Evolutionary conservation across 225 moss, liverwort and hornwort genomes (phyloP).

Genomic region (Antitrichia curtipendula): DNA sequence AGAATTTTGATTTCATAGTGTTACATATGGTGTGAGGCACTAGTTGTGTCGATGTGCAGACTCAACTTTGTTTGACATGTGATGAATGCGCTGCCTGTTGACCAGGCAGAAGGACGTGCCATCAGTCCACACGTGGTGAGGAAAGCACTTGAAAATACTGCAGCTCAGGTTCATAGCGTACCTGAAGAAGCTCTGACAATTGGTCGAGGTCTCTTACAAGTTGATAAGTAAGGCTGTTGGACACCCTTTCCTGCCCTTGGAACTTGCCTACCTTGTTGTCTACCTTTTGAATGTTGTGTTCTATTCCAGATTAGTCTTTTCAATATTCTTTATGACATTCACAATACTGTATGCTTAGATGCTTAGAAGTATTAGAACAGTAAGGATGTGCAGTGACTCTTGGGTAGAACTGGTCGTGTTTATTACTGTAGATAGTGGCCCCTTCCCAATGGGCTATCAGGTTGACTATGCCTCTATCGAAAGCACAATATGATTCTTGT

Average conservation of each 20-base stretch:
- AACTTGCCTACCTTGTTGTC: background rate
- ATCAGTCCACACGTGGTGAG: constrained; percentile 88
- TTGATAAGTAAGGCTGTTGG: constrained; percentile 50
- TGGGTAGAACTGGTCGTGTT: background rate
- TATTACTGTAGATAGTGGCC: background rate
- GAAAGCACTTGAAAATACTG: constrained; percentile 91
- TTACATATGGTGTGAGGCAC: background rate
- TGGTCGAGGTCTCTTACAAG: constrained; percentile 92
- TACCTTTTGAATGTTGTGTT: background rate
- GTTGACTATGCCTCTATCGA: background rate
- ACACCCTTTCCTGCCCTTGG: background rate
- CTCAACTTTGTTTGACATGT: background rate
- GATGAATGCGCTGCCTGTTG: background rate
- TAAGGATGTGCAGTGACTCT: background rate
- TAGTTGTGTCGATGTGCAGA: background rate
- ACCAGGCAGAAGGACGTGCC: constrained; percentile 74
- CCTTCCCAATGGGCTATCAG: background rate
- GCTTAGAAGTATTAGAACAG: background rate
- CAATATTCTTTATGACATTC: background rate
- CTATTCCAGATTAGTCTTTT: background rate
- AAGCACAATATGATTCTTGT: background rate
- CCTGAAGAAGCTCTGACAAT: constrained; percentile 86
- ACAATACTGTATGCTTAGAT: background rate
- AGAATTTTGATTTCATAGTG: background rate
- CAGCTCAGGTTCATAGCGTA: constrained; percentile 46